Conservation (phyloP, 768 basidiomycete species). For the Mycena polygramma region DNA sequence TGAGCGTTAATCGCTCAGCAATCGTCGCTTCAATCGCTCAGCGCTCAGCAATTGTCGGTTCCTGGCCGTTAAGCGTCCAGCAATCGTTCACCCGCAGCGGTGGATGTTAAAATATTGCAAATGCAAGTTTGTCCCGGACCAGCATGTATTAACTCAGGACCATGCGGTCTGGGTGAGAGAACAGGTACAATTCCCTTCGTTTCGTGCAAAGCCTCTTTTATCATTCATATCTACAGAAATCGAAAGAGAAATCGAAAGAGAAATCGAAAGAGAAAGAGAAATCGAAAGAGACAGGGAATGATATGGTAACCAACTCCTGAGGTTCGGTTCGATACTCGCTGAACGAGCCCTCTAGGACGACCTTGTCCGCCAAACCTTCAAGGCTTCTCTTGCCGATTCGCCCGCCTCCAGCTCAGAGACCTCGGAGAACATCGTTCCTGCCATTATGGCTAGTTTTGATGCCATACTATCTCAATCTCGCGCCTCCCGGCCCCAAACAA, state of each 20-base stretch:
- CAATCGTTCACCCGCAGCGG: neutral
- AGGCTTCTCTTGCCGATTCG: neutral
- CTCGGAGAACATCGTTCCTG: neutral
- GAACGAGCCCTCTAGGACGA: constrained; percentile 4
- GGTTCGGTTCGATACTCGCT: neutral
- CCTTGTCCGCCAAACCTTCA: constrained; percentile 7
- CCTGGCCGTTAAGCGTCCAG: neutral
- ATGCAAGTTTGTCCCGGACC: neutral
- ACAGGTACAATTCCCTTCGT: neutral
- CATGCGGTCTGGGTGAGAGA: neutral
- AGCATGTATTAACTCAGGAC: neutral
- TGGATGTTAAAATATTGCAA: constrained; percentile 3
- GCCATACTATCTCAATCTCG: constrained; percentile 5
- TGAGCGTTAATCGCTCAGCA: constrained; percentile 8
- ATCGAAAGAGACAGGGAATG: too few species aligned
- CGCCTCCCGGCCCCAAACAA: neutral
- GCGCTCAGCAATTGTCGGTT: too few species aligned
- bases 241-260: too few species aligned
- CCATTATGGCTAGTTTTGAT: constrained; percentile 9
- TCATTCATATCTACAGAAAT: constrained; percentile 4
- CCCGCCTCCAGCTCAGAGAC: neutral
- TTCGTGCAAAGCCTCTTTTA: neutral
- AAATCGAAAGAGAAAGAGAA: neutral
- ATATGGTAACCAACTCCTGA: neutral
- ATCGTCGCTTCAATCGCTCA: neutral